Evolutionary conservation across 2,329 filamentous ascomycete species (phyloP).

Genomic region (Fusarium sp.): DNA sequence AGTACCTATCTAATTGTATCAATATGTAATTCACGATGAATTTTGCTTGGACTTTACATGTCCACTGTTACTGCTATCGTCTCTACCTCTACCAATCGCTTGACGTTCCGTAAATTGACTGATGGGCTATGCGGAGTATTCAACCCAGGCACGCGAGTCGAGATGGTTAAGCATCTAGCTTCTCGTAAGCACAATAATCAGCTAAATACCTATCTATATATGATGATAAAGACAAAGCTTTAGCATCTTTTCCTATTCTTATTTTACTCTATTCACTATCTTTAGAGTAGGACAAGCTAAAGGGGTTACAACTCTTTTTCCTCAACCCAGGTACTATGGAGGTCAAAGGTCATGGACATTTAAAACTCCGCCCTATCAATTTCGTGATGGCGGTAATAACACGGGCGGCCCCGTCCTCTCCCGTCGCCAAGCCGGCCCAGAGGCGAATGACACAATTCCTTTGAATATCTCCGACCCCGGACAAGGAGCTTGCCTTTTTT

Average conservation of each 20-base stretch:
- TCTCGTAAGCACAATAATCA: not conserved
- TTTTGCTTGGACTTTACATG: not conserved
- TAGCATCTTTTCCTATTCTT: not conserved
- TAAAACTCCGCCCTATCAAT: slow-evolving; percentile 28
- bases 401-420: slow-evolving; percentile 17
- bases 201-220: not conserved
- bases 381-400: slow-evolving; percentile 39
- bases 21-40: slow-evolving; percentile 28
- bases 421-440: slow-evolving; percentile 19
- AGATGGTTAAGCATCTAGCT: not conserved
- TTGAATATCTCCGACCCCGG: not conserved
- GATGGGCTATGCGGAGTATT: not conserved
- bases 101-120: not conserved
- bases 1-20: slow-evolving; percentile 21
- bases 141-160: not conserved
- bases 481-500: not conserved
- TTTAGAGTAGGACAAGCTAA: not conserved
- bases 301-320: not conserved
- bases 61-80: not conserved
- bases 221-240: not conserved
- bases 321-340: not conserved
- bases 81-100: not conserved
- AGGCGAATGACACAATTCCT: slow-evolving; percentile 20
- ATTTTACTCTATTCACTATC: not conserved
- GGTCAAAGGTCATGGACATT: slow-evolving; percentile 22